Conservation (phyloP, 257 asterid species). For the Eucommia ulmoides region DNA sequence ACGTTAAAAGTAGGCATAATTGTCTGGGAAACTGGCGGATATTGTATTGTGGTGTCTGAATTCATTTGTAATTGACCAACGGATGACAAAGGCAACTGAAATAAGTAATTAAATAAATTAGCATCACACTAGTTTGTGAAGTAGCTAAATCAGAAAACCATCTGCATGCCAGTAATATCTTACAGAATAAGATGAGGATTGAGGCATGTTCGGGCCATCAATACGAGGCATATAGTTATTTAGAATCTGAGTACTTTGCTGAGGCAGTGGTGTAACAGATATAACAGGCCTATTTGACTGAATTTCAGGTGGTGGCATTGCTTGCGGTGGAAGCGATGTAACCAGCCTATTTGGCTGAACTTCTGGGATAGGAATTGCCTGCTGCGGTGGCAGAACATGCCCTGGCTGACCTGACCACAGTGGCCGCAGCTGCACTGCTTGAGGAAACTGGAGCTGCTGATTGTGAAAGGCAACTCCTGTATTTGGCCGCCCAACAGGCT, state of each 20-base stretch:
- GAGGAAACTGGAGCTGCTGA: constrained; percentile 49
- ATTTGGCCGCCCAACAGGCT: constrained; percentile 47
- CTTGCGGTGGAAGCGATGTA: too few relatives aligned
- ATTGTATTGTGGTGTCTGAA: constrained; percentile 34
- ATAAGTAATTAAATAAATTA: constrained; percentile 3
- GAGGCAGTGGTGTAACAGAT: constrained; percentile 36
- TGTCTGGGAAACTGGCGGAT: constrained; percentile 34
- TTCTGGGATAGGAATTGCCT: too few relatives aligned
- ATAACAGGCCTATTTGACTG: constrained; percentile 37
- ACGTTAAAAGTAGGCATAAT: constrained; percentile 31
- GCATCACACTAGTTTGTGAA: constrained; percentile 6
- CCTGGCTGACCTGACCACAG: constrained; percentile 38
- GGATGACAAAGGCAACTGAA: constrained; percentile 30
- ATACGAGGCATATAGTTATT: constrained; percentile 47
- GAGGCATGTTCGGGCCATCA: constrained; percentile 49
- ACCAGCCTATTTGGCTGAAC: too few relatives aligned
- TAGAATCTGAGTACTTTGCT: constrained; percentile 25
- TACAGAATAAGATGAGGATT: constrained; percentile 44
- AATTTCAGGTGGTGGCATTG: constrained; percentile 36
- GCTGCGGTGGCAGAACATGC: constrained; percentile 38
- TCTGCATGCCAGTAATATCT: constrained; percentile 5
- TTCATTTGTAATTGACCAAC: constrained; percentile 45
- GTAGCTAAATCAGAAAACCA: constrained; percentile 3
- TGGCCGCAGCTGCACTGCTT: constrained; percentile 41
- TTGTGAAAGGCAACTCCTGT: constrained; percentile 54